Evolutionary conservation across 2,329 filamentous ascomycete species (phyloP).

Genomic region (Cladosporium sp.): DNA sequence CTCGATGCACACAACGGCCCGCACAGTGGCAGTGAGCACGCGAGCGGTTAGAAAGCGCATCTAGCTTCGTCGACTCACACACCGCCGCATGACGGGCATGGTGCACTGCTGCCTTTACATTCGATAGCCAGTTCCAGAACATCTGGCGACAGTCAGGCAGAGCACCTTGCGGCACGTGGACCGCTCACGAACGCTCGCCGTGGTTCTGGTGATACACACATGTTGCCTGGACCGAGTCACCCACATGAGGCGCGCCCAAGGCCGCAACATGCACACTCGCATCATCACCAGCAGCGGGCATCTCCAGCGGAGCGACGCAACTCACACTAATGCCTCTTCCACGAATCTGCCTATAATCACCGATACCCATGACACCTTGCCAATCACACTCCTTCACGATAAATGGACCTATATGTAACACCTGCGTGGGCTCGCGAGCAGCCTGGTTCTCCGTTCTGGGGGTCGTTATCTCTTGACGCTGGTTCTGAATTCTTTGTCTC

Average conservation of each 20-base stretch:
- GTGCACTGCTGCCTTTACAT: not conserved
- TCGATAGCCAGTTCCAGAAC: not conserved
- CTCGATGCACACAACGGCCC: slow-evolving; percentile 14
- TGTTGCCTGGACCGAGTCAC: not conserved
- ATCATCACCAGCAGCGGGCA: not conserved
- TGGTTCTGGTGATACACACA: not conserved
- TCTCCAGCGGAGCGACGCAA: not conserved
- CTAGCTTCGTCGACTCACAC: slow-evolving; percentile 2
- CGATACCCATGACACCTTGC: slow-evolving; percentile 3
- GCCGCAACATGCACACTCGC: not conserved
- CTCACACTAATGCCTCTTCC: not conserved
- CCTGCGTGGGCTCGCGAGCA: not conserved
- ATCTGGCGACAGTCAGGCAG: not conserved
- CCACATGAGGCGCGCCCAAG: not conserved
- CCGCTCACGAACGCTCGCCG: not conserved
- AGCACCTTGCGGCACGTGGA: not conserved
- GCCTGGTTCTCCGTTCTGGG: not conserved
- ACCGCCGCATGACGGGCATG: slow-evolving; percentile 1
- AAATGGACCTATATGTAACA: not conserved
- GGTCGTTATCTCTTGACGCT: not conserved
- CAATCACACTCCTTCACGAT: not conserved
- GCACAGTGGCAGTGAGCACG: slow-evolving; percentile 6
- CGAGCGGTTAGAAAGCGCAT: slow-evolving; percentile 20
- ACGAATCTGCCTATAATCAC: not conserved
- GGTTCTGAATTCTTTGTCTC: not conserved